Conservation (phyloP, 2,329 filamentous ascomycete species). For the Penicillium oxalicum region DNA sequence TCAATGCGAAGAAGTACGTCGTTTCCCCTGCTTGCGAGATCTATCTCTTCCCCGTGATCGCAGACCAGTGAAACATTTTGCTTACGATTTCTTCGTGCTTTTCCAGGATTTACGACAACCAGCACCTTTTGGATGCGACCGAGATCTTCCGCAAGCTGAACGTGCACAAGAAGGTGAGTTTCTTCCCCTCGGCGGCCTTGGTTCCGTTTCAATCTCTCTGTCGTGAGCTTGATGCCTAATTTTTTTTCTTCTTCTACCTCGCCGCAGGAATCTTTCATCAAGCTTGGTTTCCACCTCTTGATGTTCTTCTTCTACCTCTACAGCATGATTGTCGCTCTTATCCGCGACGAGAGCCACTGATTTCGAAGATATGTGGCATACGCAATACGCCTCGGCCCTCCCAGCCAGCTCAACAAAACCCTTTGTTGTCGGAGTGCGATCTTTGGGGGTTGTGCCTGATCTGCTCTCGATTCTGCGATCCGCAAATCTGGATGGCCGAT, state of each 20-base stretch:
- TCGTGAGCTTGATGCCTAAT: conserved; percentile 7
- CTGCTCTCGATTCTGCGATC: background rate
- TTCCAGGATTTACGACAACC: conserved; percentile 89
- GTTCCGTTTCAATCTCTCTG: background rate
- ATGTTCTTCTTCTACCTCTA: conserved; percentile 99
- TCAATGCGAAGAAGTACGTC: conserved; percentile 96
- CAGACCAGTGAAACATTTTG: conserved; percentile 16
- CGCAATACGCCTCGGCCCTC: conserved; percentile 36
- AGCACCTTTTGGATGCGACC: conserved; percentile 91
- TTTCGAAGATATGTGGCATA: conserved; percentile 33
- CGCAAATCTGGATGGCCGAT: background rate
- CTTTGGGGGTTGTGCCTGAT: background rate
- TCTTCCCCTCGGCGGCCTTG: background rate
- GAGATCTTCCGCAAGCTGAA: conserved; percentile 99
- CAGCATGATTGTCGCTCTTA: conserved; percentile 96
- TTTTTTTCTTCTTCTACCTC: background rate
- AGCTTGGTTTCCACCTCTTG: conserved; percentile 95
- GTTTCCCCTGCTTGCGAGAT: background rate
- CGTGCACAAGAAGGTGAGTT: conserved; percentile 86
- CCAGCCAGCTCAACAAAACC: conserved; percentile 13
- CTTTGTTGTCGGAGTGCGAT: conserved; percentile 3
- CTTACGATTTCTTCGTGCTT: conserved; percentile 7
- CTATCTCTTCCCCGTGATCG: background rate
- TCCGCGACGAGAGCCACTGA: conserved; percentile 89
- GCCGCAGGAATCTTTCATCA: conserved; percentile 95